phyloP scores from a whole-genome alignment of 495 filamentous ascomycete genomes.

The Penicillium robsamsonii region DNA sequence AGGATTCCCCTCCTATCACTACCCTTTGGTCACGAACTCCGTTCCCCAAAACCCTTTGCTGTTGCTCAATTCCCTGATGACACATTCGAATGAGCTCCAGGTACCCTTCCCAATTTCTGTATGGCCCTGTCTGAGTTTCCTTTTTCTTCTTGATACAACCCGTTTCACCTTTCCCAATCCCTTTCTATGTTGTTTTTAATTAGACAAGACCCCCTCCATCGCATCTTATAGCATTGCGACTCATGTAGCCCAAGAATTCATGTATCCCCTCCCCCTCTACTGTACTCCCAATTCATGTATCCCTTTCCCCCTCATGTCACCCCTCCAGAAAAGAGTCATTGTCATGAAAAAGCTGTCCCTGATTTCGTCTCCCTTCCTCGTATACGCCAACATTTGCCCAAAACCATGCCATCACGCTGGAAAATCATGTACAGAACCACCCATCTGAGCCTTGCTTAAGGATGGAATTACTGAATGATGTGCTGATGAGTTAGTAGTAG shows the following conservation, averaged over 20 bases:
- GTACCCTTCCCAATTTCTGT: slow-evolving; percentile 28
- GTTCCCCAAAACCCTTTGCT: slow-evolving; percentile 13
- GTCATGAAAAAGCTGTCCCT: slow-evolving; percentile 36
- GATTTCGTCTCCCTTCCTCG: slow-evolving; percentile 25
- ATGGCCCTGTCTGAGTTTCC: slow-evolving; percentile 23
- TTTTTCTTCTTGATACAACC: slow-evolving; percentile 25
- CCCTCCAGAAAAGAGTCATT: slow-evolving; percentile 32
- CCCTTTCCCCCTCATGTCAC: slow-evolving; percentile 21
- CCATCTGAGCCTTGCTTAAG: slow-evolving; percentile 5
- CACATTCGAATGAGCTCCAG: slow-evolving; percentile 20
- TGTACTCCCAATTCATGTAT: slow-evolving; percentile 24
- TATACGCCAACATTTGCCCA: slow-evolving; percentile 27
- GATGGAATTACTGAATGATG: slow-evolving; percentile 4
- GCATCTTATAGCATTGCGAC: slow-evolving; percentile 34
- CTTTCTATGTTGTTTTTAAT: slow-evolving; percentile 39
- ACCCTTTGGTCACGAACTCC: slow-evolving; percentile 12
- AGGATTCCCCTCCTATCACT: slow-evolving; percentile 11
- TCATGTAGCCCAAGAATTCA: slow-evolving; percentile 55
- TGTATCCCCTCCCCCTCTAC: slow-evolving; percentile 35
- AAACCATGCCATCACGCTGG: slow-evolving; percentile 10
- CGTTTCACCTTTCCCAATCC: slow-evolving; percentile 19
- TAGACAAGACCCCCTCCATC: slow-evolving; percentile 42
- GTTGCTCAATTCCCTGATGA: slow-evolving; percentile 23
- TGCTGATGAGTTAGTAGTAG: slow-evolving; percentile 5
- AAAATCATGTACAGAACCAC: slow-evolving; percentile 34